Evolutionary conservation across 441 rosid species (phyloP).

Genomic region (Hura crepitans): DNA sequence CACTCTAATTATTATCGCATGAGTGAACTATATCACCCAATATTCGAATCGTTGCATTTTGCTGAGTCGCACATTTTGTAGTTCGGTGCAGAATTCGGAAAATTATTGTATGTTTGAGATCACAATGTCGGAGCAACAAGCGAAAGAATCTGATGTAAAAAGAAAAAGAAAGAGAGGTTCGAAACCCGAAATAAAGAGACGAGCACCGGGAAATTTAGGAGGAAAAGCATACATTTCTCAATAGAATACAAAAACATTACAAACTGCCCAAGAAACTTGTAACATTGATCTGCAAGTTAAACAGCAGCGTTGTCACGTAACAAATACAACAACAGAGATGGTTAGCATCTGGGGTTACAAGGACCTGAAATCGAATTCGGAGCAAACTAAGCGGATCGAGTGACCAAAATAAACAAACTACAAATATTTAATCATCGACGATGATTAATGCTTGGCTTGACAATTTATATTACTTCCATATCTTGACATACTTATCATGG

Average conservation of each 20-base stretch:
- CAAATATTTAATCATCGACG: slow-evolving; percentile 4
- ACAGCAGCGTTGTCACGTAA: background rate
- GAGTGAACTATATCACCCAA: no score
- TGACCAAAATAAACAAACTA: slow-evolving; percentile 14
- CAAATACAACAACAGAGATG: slow-evolving; percentile 23
- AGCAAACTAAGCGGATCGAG: slow-evolving; percentile 19
- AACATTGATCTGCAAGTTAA: slow-evolving; percentile 14
- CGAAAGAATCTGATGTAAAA: no score
- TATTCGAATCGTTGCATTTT: no score
- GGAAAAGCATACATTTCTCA: slow-evolving; percentile 4
- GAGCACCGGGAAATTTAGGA: background rate
- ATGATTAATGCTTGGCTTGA: background rate
- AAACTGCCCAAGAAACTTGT: slow-evolving; percentile 17
- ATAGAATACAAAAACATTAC: slow-evolving; percentile 7
- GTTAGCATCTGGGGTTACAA: slow-evolving; percentile 27
- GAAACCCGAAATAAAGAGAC: no score
- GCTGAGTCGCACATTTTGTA: no score
- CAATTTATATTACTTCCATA: slow-evolving; percentile 61
- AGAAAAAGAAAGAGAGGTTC: no score
- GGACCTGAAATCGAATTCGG: slow-evolving; percentile 5
- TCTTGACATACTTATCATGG: slow-evolving; percentile 71
- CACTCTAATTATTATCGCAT: no score
- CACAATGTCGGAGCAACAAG: no score
- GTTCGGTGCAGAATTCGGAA: no score
- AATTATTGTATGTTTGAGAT: no score